These are phyloP conservation scores for Rauvolfia tetraphylla DNA, from an alignment of 257 asterid species.

Conservation along the genomic window DNA sequence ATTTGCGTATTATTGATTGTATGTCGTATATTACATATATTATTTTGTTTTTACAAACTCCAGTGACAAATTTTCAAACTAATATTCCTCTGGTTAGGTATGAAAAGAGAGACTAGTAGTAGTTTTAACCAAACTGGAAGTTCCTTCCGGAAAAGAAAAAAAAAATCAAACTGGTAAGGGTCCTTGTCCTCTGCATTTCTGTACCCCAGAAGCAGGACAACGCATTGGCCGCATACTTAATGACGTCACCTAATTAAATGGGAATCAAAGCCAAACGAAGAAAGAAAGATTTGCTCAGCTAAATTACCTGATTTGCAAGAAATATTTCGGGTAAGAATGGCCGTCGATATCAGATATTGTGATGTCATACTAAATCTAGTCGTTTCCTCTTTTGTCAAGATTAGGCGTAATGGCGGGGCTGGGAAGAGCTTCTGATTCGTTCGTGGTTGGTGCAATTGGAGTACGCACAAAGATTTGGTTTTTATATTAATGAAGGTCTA, in stretches of 20 bases:
- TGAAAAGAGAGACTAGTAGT: too few species aligned
- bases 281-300: not conserved
- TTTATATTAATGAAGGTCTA: constrained; percentile 1
- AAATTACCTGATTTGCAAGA: not conserved
- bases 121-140: too few species aligned
- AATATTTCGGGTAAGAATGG: not conserved
- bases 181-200: not conserved
- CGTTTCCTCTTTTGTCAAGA: constrained; percentile 1
- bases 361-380: not conserved
- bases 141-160: too few species aligned
- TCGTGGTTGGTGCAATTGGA: not conserved
- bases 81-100: too few species aligned
- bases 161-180: not conserved
- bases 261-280: not conserved
- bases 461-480: not conserved
- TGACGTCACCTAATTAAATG: not conserved
- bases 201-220: not conserved
- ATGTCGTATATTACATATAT: too few species aligned
- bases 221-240: not conserved
- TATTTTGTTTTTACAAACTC: too few species aligned
- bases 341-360: not conserved
- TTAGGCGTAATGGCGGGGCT: not conserved
- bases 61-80: too few species aligned
- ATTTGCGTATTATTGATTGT: too few species aligned
- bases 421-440: not conserved